Conservation (phyloP, 2,329 filamentous ascomycete genomes). For the Lasiodiplodia hormozganensis region DNA sequence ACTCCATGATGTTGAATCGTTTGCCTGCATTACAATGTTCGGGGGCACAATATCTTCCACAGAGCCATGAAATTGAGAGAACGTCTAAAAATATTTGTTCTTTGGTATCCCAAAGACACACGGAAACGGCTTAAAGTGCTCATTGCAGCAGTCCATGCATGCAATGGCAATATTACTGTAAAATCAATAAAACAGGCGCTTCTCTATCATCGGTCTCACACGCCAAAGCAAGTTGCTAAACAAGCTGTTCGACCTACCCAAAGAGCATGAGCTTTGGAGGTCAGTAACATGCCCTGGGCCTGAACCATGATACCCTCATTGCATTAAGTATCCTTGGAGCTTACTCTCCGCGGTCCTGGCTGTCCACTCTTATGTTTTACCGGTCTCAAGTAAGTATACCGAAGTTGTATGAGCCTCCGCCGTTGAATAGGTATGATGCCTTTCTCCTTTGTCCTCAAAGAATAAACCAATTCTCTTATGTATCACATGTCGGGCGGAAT, state of each 20-base stretch:
- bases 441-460: neutral
- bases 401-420: neutral
- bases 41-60: no score
- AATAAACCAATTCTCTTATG: constrained; percentile 2
- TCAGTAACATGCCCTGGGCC: neutral
- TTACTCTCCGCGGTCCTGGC: neutral
- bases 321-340: neutral
- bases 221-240: neutral
- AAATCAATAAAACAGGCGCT: no score
- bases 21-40: no score
- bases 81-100: no score
- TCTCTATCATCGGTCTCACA: neutral
- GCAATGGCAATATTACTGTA: neutral
- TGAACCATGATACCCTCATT: no score
- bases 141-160: neutral
- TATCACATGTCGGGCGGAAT: neutral
- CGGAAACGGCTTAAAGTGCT: no score
- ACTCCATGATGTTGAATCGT: no score
- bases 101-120: no score
- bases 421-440: neutral
- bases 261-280: neutral
- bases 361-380: neutral
- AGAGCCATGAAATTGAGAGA: no score
- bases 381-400: neutral
- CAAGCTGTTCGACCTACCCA: neutral